These are phyloP conservation scores for Talaromyces sp. DNA, from an alignment of 2,329 filamentous ascomycete genomes.

Conservation along the genomic window DNA sequence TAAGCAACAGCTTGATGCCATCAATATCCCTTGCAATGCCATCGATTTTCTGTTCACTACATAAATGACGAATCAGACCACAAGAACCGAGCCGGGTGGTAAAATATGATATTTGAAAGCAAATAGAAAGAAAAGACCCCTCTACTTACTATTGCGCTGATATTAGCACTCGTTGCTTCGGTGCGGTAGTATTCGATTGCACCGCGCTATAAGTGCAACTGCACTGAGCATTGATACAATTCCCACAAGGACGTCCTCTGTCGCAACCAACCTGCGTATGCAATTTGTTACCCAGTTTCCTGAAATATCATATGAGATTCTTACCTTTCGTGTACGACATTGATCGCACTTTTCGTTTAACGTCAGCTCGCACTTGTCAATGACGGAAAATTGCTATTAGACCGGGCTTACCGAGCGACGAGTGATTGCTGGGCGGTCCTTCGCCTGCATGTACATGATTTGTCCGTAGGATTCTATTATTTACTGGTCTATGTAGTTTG, in stretches of 20 bases:
- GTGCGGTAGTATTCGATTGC: no score
- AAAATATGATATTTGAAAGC: not conserved
- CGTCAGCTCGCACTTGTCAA: not conserved
- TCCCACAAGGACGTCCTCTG: constrained; percentile 9
- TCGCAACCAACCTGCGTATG: constrained; percentile 9
- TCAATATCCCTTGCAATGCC: constrained; percentile 10
- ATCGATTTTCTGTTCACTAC: constrained; percentile 13
- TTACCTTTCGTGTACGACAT: constrained; percentile 11
- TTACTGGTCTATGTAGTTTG: not conserved
- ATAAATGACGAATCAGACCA: not conserved
- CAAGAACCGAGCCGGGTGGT: not conserved
- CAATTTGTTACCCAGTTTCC: not conserved
- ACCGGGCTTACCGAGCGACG: not conserved
- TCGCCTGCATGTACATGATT: not conserved
- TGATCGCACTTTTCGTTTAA: constrained; percentile 7
- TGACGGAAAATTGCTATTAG: not conserved
- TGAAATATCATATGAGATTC: not conserved
- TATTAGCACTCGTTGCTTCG: no score
- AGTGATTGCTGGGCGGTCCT: not conserved
- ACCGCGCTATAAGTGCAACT: no score
- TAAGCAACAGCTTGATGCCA: not conserved
- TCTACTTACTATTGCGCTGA: not conserved
- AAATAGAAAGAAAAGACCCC: not conserved
- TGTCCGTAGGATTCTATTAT: not conserved
- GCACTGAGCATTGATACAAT: not conserved